A percentile compares a stretch with the other conserved stretches of the same genome.
phyloP scores from a whole-genome alignment of 768 basidiomycete genomes.

The Inosperma sp. region DNA sequence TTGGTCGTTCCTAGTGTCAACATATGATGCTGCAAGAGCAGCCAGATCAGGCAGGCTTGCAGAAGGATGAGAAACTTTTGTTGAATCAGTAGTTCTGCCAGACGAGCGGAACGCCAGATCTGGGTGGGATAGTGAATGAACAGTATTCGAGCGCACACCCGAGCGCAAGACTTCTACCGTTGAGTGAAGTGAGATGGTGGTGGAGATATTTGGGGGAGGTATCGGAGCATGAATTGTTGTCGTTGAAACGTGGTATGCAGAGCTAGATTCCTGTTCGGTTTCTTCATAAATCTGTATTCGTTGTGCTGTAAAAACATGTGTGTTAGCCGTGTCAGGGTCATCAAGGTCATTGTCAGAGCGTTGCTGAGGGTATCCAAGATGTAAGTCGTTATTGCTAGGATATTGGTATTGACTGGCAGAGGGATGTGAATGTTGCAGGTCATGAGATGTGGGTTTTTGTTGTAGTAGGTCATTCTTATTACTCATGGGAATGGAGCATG shows the following conservation, averaged over 20 bases:
- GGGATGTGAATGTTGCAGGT: slow-evolving; percentile 1
- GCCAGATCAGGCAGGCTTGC: neutral
- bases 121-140: neutral
- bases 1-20: neutral
- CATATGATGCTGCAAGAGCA: neutral
- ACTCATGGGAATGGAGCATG: slow-evolving; percentile 41
- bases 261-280: neutral
- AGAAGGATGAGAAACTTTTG: neutral
- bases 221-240: neutral
- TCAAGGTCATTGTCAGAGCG: neutral
- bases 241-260: neutral
- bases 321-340: neutral
- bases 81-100: neutral
- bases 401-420: slow-evolving; percentile 3
- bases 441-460: neutral
- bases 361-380: slow-evolving; percentile 1
- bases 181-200: neutral
- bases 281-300: neutral
- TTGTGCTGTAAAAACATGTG: neutral
- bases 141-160: neutral
- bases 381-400: neutral
- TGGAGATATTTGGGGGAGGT: neutral
- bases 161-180: neutral
- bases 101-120: neutral
- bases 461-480: slow-evolving; percentile 17